These are phyloP conservation scores for Eucalyptus sp. DNA, from an alignment of 345 rosid species.

Conservation along the genomic window DNA sequence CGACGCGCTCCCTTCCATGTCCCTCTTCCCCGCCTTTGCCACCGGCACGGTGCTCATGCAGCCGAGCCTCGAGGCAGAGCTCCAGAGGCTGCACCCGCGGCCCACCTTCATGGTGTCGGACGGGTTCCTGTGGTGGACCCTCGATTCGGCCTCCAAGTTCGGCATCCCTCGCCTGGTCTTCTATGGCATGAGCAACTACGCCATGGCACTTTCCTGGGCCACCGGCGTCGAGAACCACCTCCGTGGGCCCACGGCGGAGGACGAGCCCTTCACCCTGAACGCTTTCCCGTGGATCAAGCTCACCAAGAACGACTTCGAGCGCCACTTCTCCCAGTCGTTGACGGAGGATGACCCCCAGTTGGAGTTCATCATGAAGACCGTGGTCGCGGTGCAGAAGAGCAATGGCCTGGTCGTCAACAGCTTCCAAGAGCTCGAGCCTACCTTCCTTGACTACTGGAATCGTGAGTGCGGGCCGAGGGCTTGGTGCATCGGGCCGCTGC, in stretches of 20 bases:
- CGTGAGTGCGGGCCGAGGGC: background rate
- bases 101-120: slow-evolving; percentile 57
- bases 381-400: slow-evolving; percentile 2
- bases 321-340: background rate
- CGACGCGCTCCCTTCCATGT: slow-evolving; percentile 54
- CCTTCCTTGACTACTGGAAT: slow-evolving; percentile 26
- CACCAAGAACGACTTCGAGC: slow-evolving; percentile 25
- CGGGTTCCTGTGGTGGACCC: slow-evolving; percentile 74
- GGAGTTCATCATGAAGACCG: background rate
- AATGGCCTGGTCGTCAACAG: slow-evolving; percentile 38
- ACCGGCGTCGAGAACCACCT: background rate
- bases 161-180: slow-evolving; percentile 47
- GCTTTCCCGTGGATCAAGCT: slow-evolving; percentile 62
- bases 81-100: slow-evolving; percentile 16
- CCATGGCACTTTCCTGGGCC: background rate
- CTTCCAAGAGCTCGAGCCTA: slow-evolving; percentile 57
- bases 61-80: slow-evolving; percentile 29
- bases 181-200: slow-evolving; percentile 32
- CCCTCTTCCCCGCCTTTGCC: slow-evolving; percentile 32
- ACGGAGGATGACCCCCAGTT: background rate
- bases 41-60: slow-evolving; percentile 49
- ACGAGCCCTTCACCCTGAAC: slow-evolving; percentile 33
- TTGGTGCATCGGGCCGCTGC: slow-evolving; percentile 56
- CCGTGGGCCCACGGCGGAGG: slow-evolving; percentile 1
- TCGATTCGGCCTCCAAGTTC: slow-evolving; percentile 51